Conservation (phyloP, 2,329 filamentous ascomycete species). For the Paraphoma chrysanthemicola region DNA sequence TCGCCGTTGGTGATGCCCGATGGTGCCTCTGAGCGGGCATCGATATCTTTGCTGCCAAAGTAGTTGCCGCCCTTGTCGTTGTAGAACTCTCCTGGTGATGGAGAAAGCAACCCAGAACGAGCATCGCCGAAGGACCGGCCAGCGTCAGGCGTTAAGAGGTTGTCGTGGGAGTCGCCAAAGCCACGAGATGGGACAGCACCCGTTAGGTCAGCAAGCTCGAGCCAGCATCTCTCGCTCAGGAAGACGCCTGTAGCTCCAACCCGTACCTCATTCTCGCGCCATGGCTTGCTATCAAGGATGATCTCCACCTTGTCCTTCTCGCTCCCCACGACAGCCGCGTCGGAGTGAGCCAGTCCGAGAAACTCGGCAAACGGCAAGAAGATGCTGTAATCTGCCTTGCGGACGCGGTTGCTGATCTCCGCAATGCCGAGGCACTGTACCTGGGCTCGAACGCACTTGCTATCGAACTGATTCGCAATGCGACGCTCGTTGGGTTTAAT, state of each 20-base stretch:
- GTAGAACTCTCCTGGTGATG: conserved; percentile 67
- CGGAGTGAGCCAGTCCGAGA: conserved; percentile 82
- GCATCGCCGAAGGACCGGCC: conserved; percentile 64
- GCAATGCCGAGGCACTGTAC: conserved; percentile 95
- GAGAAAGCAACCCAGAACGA: conserved; percentile 61
- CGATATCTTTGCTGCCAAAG: conserved; percentile 79
- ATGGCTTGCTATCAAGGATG: conserved; percentile 89
- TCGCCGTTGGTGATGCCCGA: conserved; percentile 90
- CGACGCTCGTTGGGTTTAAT: conserved; percentile 95
- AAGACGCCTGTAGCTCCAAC: conserved; percentile 94
- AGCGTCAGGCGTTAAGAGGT: conserved; percentile 63
- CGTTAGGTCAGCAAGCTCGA: conserved; percentile 79
- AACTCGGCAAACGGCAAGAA: conserved; percentile 98
- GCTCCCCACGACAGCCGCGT: conserved; percentile 86
- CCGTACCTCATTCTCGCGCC: conserved; percentile 89
- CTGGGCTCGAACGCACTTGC: conserved; percentile 95
- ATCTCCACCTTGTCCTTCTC: conserved; percentile 91
- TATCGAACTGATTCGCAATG: conserved; percentile 98
- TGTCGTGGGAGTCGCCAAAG: conserved; percentile 49
- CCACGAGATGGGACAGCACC: conserved; percentile 59
- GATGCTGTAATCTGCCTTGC: conserved; percentile 92
- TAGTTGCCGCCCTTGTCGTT: conserved; percentile 83
- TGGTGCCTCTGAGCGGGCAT: conserved; percentile 89
- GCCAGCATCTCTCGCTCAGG: conserved; percentile 93
- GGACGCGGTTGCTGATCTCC: conserved; percentile 91